These are phyloP conservation scores for Rhodocollybia butyracea DNA, from an alignment of 768 basidiomycete genomes.

Conservation along the genomic window DNA sequence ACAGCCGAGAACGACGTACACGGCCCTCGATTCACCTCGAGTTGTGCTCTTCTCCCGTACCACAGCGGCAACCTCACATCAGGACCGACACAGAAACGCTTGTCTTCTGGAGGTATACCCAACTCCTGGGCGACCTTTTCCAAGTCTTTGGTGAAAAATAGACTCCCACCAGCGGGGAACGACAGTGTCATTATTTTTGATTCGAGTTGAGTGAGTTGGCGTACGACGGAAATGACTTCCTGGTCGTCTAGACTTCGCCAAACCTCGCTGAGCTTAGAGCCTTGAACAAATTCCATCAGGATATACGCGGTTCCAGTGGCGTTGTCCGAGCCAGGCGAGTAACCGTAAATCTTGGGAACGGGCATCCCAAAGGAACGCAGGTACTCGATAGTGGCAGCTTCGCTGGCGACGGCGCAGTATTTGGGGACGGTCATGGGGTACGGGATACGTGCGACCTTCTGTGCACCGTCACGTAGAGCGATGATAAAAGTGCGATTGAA, in stretches of 20 bases:
- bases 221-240: constrained; percentile 38
- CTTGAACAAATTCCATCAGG: constrained; percentile 41
- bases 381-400: constrained; percentile 42
- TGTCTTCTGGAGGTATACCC: constrained; percentile 34
- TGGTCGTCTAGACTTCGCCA: constrained; percentile 33
- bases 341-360: constrained; percentile 38
- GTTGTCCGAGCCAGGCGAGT: constrained; percentile 36
- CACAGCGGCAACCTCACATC: constrained; percentile 41
- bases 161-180: constrained; percentile 50
- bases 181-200: constrained; percentile 42
- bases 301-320: constrained; percentile 41
- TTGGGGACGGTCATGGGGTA: constrained; percentile 35
- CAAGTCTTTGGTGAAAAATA: constrained; percentile 45
- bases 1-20: constrained; percentile 38
- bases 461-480: constrained; percentile 29
- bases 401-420: constrained; percentile 39
- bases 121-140: constrained; percentile 30
- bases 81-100: constrained; percentile 44
- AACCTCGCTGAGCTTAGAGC: constrained; percentile 38
- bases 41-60: constrained; percentile 45
- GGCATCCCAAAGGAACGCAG: constrained; percentile 37
- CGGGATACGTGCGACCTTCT: constrained; percentile 41
- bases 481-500: constrained; percentile 39
- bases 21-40: constrained; percentile 48
- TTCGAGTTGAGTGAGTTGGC: constrained; percentile 46